Conservation (phyloP, 352 stramenopile species). For the Globisporangium iwayamae region DNA sequence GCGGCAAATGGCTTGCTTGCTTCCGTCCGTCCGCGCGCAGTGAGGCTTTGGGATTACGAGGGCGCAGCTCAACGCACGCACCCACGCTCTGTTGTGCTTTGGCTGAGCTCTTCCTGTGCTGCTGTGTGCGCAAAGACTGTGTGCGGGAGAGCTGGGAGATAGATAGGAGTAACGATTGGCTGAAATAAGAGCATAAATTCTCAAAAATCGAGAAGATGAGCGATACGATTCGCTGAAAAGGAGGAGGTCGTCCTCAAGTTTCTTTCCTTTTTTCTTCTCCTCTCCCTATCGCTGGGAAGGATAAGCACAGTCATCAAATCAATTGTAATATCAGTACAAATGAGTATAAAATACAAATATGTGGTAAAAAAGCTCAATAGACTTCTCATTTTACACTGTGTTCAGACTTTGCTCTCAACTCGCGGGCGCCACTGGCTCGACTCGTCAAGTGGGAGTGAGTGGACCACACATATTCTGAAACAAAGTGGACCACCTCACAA, state of each 20-base stretch:
- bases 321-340: too few relatives aligned
- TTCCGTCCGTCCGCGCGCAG: background rate
- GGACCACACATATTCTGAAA: too few relatives aligned
- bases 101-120: constrained; percentile 1
- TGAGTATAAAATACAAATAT: too few relatives aligned
- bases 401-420: too few relatives aligned
- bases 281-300: too few relatives aligned
- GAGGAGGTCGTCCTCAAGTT: background rate
- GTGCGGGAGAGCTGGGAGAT: background rate
- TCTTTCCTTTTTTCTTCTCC: constrained; percentile 2
- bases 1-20: constrained; percentile 5
- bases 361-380: too few relatives aligned
- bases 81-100: background rate
- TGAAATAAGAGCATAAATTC: background rate
- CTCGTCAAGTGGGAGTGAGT: too few relatives aligned
- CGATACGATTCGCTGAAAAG: constrained; percentile 3
- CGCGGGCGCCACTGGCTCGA: too few relatives aligned
- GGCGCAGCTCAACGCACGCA: constrained; percentile 4
- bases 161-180: background rate
- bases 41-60: constrained; percentile 1
- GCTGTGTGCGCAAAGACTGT: background rate
- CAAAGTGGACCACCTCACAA: too few relatives aligned
- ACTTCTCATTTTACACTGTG: too few relatives aligned
- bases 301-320: too few relatives aligned
- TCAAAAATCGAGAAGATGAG: background rate